Evolutionary conservation across 2,329 filamentous ascomycete species (phyloP), one percentile per base, ranked within the genome.

Genomic region (Macrophomina tecta): DNA sequence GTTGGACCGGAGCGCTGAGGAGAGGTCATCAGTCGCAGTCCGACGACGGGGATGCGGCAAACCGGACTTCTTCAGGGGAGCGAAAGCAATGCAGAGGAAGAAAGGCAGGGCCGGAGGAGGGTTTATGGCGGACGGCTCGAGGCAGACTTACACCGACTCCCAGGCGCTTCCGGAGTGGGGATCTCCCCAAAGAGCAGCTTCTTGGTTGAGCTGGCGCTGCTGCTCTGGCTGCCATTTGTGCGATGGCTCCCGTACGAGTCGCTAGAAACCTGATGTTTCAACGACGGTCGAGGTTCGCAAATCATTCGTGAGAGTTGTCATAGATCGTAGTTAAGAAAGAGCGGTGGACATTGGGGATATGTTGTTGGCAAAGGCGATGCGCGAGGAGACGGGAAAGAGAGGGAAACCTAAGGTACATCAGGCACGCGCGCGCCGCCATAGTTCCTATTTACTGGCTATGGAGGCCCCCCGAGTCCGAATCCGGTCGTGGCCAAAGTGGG

Each of bases 141-240:
- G 64, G 34, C 28, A 58, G 56, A 67, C 65, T 66, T 51, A 67
- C 46, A 67, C 45, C 56, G 56, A 67, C 65, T 67, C 36, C 49
- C 65, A 67, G 65, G 30, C 18, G 75, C 75, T 69, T 80, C 75
- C 53, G 78, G 79, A 67, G 78, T 76, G 68, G 82, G 80, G 67
- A 84, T 83, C 70, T 84, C 82, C 68, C 82, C 82, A 75, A 84
- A 84, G 68, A 84, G 73, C 65, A 82, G 73, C 73, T 74, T 72
- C 74, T 74, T 56, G n/a, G 58, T 49, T 76, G 74, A 78, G 71
- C 75, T 79, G 58, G 73, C 72, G n/a, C 74, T 75, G 16, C 76
- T 78, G 38, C 74, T 73, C 66, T 70, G 69, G 68, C 72, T 76
- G 34, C 69, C 74, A 72, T 78, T 74, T 69, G 76, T 79, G 63